Base-by-base conservation (phyloP, 805 yeast genomes). In the Zygosaccharomyces bisporus region DNA sequence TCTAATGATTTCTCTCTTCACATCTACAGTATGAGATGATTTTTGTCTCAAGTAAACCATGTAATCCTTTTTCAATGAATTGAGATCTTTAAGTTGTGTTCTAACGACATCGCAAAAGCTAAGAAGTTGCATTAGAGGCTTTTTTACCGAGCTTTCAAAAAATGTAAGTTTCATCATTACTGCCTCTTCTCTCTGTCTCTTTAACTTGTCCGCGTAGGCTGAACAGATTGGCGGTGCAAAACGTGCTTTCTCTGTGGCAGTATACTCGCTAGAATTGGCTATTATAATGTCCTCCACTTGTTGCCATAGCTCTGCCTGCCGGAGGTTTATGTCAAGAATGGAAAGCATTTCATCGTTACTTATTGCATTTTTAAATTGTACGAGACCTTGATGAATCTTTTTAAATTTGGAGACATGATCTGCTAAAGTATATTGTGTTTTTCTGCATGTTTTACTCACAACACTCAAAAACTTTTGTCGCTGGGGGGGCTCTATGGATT, bases 61-160 rank as follows among this genome's bases (percentile, higher is more conserved):
- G 43, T 67, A 70, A 13, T 70, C 70, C 16, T 58, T 63, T 48
- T 66, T 65, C 34, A 64, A 49, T 1, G 54, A 41, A 23, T 59
- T 57, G 17, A 67, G 60, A 43, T 61, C 68, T 46, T 58, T 61
- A 14, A 69, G 50, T 19, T 54, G 56, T 1, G 41, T 29, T 38
- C 52, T 55, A 0, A 64, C 61, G 5, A 47, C 35, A 1, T 55
- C 45, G 43, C 67, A 66, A 13, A 46, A 43, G 9, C 58, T 56
- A 14, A 63, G 30, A 1, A 61, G 37, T 19, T 47, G 14, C 4
- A 52, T 52, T 7, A 68, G 38, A 3, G 71, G 69, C 12, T 47
- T 52, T 23, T 67, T 33, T 2, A 69, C 57, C 12, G 55, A 51
- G 7, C 47, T 49, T 34, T 62, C 57, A 9, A 68, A 43, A 9